Percentiles rank a stretch among this genome's conserved stretches.
Evolutionary conservation across 1,284 basidiomycete species (phyloP).

Genomic region (Ceratobasidium sp.): DNA sequence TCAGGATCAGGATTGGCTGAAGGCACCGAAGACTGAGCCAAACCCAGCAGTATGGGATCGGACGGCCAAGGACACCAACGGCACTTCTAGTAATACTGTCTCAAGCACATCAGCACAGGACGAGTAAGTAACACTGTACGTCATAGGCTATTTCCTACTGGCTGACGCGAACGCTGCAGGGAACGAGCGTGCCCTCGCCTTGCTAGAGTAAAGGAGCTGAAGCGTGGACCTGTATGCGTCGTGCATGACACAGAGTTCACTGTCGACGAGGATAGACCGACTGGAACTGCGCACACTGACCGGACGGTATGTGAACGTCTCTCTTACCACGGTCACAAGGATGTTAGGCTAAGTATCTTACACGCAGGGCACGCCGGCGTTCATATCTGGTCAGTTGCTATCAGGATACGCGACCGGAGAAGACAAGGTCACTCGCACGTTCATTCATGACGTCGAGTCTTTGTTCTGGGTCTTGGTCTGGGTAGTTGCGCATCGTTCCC

Average conservation of each 20-base stretch:
- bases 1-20: neutral
- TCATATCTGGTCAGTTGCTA: conserved; percentile 5
- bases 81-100: no score
- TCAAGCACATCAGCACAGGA: no score
- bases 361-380: conserved; percentile 2
- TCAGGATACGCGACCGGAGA: no score
- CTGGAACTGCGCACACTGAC: neutral
- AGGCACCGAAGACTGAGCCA: neutral
- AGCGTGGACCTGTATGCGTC: neutral
- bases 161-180: neutral
- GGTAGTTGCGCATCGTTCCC: neutral
- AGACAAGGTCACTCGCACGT: conserved; percentile 8
- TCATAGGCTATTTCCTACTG: no score
- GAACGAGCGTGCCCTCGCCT: neutral
- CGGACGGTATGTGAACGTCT: neutral
- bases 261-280: neutral
- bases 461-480: conserved; percentile 40
- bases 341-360: neutral
- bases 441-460: conserved; percentile 38
- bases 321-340: neutral
- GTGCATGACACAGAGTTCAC: conserved; percentile 20
- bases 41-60: neutral
- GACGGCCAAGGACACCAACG: neutral
- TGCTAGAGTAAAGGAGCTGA: neutral
- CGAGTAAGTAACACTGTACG: neutral